Evolutionary conservation across 1,284 basidiomycete genomes (phyloP), one percentile per base, ranked within the genome.

Genomic region (Trichosporon sp.): DNA sequence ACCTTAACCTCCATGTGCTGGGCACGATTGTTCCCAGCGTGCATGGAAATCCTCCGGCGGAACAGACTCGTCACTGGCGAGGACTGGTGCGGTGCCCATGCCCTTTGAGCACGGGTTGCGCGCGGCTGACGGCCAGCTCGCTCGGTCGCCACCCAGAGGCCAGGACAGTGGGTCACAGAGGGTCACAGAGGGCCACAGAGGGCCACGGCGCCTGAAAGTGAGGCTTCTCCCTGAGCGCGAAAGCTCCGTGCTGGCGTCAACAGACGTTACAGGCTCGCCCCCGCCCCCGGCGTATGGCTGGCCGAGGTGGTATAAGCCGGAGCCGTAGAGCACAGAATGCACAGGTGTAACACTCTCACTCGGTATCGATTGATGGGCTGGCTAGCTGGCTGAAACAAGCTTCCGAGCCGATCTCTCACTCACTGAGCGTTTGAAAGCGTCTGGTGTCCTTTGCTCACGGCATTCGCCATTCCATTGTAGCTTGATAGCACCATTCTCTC

Each of bases 331-430:
- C 26, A 1, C 26, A 26, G 26, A 26, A 26, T 26, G 26, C 26
- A 26, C 26, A 26, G 26, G 26, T 26, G 43, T 46, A 46, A 46
- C 43, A 46, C 43, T 46, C 16, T 16, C 4, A n/a, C 43, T n/a
- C 26, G 3, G 16, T 5, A 4, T 46, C 21, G 51, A 19, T 54
- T 54, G 51, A 21, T 54, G 51, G 21, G 51, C 21, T 54, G 51
- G 1, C 10, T 26, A 19, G 19, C 32, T 63, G 59, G 59, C 59
- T 63, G 59, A 63, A 63, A 63, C 59, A 63, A 32, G 59, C 59
- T 32, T 63, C 59, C 59, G 59, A 35, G 59, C 59, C 59, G 59
- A 63, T 63, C 59, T 35, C 51, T 21, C 51, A 19, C 51, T 54
- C 10, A 10, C 19, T 10, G 26, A 26, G 26, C 26, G 26, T 26